Conservation (phyloP, 2,329 filamentous ascomycete genomes). For the Paraphoma chrysanthemicola region DNA sequence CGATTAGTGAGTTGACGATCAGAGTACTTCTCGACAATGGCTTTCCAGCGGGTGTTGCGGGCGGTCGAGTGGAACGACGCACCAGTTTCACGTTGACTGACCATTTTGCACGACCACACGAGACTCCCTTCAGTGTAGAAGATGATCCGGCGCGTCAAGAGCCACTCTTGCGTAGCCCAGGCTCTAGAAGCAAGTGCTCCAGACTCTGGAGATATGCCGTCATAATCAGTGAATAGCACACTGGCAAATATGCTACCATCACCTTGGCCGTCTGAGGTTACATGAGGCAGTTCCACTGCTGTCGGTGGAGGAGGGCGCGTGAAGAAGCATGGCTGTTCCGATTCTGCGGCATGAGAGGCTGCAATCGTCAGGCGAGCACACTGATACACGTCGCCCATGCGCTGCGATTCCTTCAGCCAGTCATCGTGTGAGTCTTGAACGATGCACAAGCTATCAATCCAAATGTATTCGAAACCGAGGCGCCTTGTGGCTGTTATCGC, state of each 20-base stretch:
- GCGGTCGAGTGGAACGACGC: constrained; percentile 25
- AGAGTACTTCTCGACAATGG: constrained; percentile 26
- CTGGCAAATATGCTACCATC: constrained; percentile 19
- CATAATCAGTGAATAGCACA: constrained; percentile 17
- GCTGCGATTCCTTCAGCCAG: constrained; percentile 21
- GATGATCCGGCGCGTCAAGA: constrained; percentile 24
- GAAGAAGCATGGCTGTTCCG: constrained; percentile 22
- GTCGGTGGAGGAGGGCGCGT: constrained; percentile 6
- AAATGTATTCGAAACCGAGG: constrained; percentile 20
- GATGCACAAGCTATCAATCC: constrained; percentile 25
- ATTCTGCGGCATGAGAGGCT: constrained; percentile 23
- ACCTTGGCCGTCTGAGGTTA: constrained; percentile 8
- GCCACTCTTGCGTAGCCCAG: constrained; percentile 30
- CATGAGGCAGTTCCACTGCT: constrained; percentile 18
- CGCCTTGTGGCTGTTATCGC: constrained; percentile 12
- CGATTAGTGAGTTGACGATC: constrained; percentile 9
- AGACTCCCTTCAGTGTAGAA: constrained; percentile 26
- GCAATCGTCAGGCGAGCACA: constrained; percentile 17
- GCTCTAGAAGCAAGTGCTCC: constrained; percentile 20
- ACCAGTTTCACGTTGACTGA: constrained; percentile 29
- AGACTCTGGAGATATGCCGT: constrained; percentile 3
- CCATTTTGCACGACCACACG: constrained; percentile 28
- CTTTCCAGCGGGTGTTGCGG: constrained; percentile 29
- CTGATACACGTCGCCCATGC: constrained; percentile 23
- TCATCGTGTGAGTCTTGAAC: constrained; percentile 20